Percentiles rank a stretch among this genome's conserved stretches.
Conservation (phyloP, 306 rosid genomes). For the Gynostemma pentaphyllum region DNA sequence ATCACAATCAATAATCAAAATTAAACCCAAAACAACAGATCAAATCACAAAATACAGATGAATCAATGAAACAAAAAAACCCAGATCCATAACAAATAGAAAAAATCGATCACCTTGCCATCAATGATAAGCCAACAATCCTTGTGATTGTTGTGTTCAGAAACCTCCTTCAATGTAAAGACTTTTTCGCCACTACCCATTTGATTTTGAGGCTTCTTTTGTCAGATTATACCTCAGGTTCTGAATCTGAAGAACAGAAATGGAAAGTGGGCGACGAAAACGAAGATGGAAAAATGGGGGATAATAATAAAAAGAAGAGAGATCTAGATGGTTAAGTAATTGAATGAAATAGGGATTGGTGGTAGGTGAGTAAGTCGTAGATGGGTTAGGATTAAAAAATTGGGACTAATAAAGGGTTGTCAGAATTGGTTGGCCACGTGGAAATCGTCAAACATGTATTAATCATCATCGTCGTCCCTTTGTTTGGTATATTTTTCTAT, state of each 20-base stretch:
- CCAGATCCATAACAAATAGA: neutral
- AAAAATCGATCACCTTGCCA: constrained; percentile 29
- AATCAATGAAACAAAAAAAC: neutral
- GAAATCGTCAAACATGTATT: neutral
- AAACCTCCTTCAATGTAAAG: constrained; percentile 35
- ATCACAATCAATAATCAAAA: neutral
- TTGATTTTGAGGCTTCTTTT: neutral
- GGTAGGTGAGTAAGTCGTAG: neutral
- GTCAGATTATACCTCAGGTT: neutral
- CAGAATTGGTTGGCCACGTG: constrained; percentile 12
- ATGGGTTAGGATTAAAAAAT: neutral
- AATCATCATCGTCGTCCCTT: neutral
- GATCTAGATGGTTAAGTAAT: neutral
- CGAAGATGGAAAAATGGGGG: neutral
- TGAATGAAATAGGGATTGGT: neutral
- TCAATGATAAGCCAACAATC: constrained; percentile 43
- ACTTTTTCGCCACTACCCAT: constrained; percentile 31
- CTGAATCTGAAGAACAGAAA: neutral
- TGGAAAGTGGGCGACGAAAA: neutral
- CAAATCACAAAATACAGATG: neutral
- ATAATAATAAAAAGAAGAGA: neutral
- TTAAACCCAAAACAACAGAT: neutral
- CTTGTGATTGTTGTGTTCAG: constrained; percentile 26
- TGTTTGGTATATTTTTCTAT: too few species aligned
- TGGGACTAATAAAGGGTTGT: neutral